Evolutionary conservation across 306 rosid species (phyloP).

Genomic region (Castanopsis chinensis): DNA sequence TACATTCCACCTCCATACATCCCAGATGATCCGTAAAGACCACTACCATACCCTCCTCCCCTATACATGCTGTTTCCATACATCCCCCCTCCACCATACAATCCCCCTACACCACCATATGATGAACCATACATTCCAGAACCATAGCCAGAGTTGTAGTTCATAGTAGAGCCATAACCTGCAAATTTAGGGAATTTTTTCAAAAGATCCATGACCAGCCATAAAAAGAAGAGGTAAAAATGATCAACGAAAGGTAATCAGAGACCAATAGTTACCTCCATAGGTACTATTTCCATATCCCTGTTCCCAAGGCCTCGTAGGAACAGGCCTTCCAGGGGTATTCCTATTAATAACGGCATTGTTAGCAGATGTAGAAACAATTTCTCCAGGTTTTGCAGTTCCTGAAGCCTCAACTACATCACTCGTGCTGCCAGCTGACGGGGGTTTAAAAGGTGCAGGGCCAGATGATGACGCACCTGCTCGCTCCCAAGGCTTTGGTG

Average conservation of each 20-base stretch:
- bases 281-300: conserved; percentile 53
- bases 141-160: conserved; percentile 60
- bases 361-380: conserved; percentile 64
- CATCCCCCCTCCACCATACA: conserved; percentile 90
- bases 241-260: not conserved
- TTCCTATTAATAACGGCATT: conserved; percentile 44
- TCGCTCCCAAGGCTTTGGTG: conserved; percentile 95
- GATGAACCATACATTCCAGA: conserved; percentile 41
- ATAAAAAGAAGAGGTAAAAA: conserved; percentile 4
- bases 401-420: conserved; percentile 96
- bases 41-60: conserved; percentile 75
- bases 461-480: conserved; percentile 82
- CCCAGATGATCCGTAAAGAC: conserved; percentile 81
- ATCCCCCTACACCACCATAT: conserved; percentile 44
- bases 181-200: not conserved
- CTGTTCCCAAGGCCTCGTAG: conserved; percentile 97
- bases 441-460: conserved; percentile 84
- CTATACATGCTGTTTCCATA: conserved; percentile 79
- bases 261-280: conserved; percentile 47
- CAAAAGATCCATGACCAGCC: conserved; percentile 12
- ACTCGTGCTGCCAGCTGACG: conserved; percentile 83
- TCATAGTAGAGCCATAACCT: conserved; percentile 75
- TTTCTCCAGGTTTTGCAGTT: conserved; percentile 93
- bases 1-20: conserved; percentile 95
- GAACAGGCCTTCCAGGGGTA: conserved; percentile 75